Evolutionary conservation across 164 flowering plant species (phyloP).

Genomic region (Tetrastigma voinierianum): DNA sequence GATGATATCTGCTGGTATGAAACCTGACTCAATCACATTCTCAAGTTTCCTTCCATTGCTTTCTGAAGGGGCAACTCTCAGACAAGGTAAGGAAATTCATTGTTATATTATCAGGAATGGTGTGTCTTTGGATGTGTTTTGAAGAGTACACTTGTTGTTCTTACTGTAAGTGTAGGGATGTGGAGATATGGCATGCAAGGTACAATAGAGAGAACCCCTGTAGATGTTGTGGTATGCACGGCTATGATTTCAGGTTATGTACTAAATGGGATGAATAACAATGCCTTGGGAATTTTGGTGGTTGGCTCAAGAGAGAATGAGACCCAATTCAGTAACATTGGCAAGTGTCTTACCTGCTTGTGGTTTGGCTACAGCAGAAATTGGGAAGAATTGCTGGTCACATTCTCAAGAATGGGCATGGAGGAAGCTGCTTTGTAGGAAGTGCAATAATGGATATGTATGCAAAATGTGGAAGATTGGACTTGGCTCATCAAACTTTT

Average conservation of each 20-base stretch:
- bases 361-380: slow-evolving; percentile 51
- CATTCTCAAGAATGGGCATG: slow-evolving; percentile 52
- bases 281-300: slow-evolving; percentile 55
- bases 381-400: slow-evolving; percentile 68
- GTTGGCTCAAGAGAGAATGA: slow-evolving; percentile 39
- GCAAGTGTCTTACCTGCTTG: slow-evolving; percentile 74
- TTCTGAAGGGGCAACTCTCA: slow-evolving; percentile 32
- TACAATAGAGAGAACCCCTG: slow-evolving; percentile 30
- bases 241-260: slow-evolving; percentile 83
- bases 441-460: slow-evolving; percentile 78
- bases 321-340: slow-evolving; percentile 63
- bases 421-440: slow-evolving; percentile 46
- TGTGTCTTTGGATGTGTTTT: slow-evolving; percentile 55
- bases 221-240: slow-evolving; percentile 66
- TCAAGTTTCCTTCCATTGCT: slow-evolving; percentile 72
- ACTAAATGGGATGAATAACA: slow-evolving; percentile 59
- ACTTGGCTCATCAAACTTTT: slow-evolving; percentile 53
- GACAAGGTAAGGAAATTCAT: slow-evolving; percentile 65
- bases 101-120: slow-evolving; percentile 58
- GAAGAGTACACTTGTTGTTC: slow-evolving; percentile 74
- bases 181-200: slow-evolving; percentile 51
- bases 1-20: slow-evolving; percentile 54
- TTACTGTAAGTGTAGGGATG: slow-evolving; percentile 74
- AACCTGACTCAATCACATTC: slow-evolving; percentile 71
- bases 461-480: slow-evolving; percentile 89